Evolutionary conservation across 2,329 filamentous ascomycete species (phyloP).

Genomic region (Ramularia endophylla): DNA sequence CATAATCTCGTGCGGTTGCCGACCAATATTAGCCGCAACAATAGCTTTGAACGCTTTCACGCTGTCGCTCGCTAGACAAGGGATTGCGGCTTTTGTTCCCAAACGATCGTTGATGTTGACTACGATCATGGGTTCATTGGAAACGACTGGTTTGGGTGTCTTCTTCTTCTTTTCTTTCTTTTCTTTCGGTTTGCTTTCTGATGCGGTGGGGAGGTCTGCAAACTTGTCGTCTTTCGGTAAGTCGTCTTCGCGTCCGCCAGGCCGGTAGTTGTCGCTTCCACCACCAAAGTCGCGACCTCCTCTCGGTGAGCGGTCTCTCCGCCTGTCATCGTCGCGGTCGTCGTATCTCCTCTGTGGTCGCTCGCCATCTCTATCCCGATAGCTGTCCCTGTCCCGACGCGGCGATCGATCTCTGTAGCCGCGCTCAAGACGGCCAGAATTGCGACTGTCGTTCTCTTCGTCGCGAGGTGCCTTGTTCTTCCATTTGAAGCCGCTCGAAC

Average conservation of each 20-base stretch:
- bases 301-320: slow-evolving; percentile 25
- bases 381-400: slow-evolving; percentile 20
- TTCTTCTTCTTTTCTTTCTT: slow-evolving; percentile 26
- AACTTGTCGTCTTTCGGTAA: slow-evolving; percentile 1
- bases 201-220: slow-evolving; percentile 4
- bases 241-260: slow-evolving; percentile 13
- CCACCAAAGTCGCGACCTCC: slow-evolving; percentile 27
- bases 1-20: slow-evolving; percentile 85
- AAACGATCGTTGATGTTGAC: slow-evolving; percentile 93
- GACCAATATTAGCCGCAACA: slow-evolving; percentile 82
- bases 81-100: slow-evolving; percentile 91
- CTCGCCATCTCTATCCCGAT: slow-evolving; percentile 19
- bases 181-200: slow-evolving; percentile 18
- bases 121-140: slow-evolving; percentile 78
- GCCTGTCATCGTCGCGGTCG: slow-evolving; percentile 14
- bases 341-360: slow-evolving; percentile 6
- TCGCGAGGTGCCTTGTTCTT: slow-evolving; percentile 28
- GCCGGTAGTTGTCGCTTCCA: slow-evolving; percentile 35
- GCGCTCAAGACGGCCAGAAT: slow-evolving; percentile 25
- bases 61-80: slow-evolving; percentile 77
- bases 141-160: slow-evolving; percentile 21
- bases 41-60: slow-evolving; percentile 85
- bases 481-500: slow-evolving; percentile 31
- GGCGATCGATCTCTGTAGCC: slow-evolving; percentile 32
- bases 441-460: slow-evolving; percentile 14